Percentiles rank a stretch among this genome's conserved stretches.
These are phyloP conservation scores for Penicillium thymicola DNA, from an alignment of 2,329 filamentous ascomycete genomes.

Conservation along the genomic window DNA sequence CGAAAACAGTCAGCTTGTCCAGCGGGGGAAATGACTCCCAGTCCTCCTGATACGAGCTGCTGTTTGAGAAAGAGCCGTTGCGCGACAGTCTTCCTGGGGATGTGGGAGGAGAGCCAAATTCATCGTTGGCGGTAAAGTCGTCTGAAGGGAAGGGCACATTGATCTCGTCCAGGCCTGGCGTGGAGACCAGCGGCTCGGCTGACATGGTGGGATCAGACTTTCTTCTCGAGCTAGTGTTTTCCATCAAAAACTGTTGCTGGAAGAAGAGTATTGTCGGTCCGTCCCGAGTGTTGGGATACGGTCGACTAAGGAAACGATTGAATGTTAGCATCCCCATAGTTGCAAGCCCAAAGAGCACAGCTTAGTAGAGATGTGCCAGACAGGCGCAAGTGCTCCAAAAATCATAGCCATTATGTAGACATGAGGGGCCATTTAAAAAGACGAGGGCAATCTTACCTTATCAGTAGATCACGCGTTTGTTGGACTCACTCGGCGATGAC, in stretches of 20 bases:
- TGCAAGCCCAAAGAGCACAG: neutral
- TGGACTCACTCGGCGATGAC: constrained; percentile 6
- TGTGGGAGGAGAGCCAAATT: constrained; percentile 28
- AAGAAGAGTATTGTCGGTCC: constrained; percentile 38
- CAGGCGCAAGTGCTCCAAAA: neutral
- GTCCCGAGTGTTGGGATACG: constrained; percentile 33
- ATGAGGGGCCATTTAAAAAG: neutral
- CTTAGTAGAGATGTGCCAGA: neutral
- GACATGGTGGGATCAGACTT: constrained; percentile 23
- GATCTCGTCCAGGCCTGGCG: constrained; percentile 26
- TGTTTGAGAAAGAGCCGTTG: constrained; percentile 76
- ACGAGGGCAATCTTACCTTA: constrained; percentile 5
- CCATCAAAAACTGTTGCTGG: constrained; percentile 37
- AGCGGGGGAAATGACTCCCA: constrained; percentile 84
- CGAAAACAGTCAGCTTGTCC: constrained; percentile 86
- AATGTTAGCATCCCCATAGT: constrained; percentile 41
- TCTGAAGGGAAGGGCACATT: constrained; percentile 28
- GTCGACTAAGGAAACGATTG: constrained; percentile 36
- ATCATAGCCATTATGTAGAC: neutral
- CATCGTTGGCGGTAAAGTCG: constrained; percentile 27
- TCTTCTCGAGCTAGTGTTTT: constrained; percentile 23
- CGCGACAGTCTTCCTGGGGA: constrained; percentile 58
- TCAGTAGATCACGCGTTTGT: constrained; percentile 1
- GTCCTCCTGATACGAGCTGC: constrained; percentile 81
- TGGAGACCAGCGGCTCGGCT: constrained; percentile 25